A percentile compares a stretch with the other conserved stretches of the same genome.
phyloP scores from a whole-genome alignment of 1,139 yeast species.

The Saccharomyces hybrid region DNA sequence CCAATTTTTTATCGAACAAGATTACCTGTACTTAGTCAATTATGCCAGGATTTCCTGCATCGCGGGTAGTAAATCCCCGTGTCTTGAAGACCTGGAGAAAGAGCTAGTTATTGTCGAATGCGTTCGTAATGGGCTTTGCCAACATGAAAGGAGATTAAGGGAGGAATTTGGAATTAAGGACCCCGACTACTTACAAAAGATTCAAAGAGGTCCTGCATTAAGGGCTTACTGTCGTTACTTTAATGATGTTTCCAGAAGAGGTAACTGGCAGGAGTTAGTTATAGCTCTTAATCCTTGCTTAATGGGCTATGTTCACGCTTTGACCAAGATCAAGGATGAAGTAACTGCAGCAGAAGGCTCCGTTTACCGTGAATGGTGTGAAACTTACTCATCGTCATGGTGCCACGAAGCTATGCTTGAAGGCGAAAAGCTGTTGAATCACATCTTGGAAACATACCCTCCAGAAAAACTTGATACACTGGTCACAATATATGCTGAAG shows the following conservation, averaged over 20 bases:
- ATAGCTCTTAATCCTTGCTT: conserved; percentile 72
- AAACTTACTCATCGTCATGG: conserved; percentile 53
- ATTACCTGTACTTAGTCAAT: conserved; percentile 59
- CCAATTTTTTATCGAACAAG: conserved; percentile 58
- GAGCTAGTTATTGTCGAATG: conserved; percentile 47
- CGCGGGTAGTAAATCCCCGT: conserved; percentile 58
- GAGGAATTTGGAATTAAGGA: conserved; percentile 39
- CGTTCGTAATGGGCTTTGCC: conserved; percentile 48
- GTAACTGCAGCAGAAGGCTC: conserved; percentile 25
- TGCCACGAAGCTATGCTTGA: conserved; percentile 44
- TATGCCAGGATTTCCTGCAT: conserved; percentile 64
- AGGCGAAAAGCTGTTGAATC: conserved; percentile 46
- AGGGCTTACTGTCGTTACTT: conserved; percentile 54
- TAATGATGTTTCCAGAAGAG: conserved; percentile 42
- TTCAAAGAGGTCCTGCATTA: conserved; percentile 51
- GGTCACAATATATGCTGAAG: conserved; percentile 51
- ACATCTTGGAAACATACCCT: conserved; percentile 33
- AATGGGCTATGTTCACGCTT: conserved; percentile 58
- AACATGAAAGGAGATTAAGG: conserved; percentile 47
- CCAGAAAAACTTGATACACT: conserved; percentile 41
- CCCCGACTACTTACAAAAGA: conserved; percentile 34
- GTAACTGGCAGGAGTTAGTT: conserved; percentile 58
- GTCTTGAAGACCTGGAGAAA: conserved; percentile 43
- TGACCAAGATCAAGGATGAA: conserved; percentile 15
- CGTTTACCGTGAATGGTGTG: conserved; percentile 50